Evolutionary conservation across 1,139 yeast genomes (phyloP).

Genomic region (Candida neerlandica): DNA sequence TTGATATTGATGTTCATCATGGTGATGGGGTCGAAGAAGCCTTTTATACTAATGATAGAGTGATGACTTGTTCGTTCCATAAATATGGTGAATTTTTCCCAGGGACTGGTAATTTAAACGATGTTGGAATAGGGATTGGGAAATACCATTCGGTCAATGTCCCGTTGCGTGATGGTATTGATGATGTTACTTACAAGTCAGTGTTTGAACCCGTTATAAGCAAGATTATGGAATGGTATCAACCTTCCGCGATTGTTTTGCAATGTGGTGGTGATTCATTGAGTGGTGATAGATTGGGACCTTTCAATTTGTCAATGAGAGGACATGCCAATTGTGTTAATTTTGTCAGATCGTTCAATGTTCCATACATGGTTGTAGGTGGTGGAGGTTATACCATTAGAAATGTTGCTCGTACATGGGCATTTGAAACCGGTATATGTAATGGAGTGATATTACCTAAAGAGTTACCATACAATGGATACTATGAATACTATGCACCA

Average conservation of each 20-base stretch:
- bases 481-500: conserved; percentile 96
- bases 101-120: conserved; percentile 89
- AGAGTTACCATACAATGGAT: conserved; percentile 93
- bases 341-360: conserved; percentile 79
- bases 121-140: conserved; percentile 85
- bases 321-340: conserved; percentile 97
- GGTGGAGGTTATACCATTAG: conserved; percentile 99
- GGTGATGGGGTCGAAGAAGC: conserved; percentile 99
- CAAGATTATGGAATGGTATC: conserved; percentile 85
- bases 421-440: conserved; percentile 87
- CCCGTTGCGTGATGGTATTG: conserved; percentile 93
- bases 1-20: conserved; percentile 95
- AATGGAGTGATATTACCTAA: conserved; percentile 78
- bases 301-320: conserved; percentile 85
- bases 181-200: conserved; percentile 88
- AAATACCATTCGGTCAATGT: conserved; percentile 86
- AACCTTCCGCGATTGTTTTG: conserved; percentile 90
- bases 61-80: conserved; percentile 95
- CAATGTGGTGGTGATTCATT: conserved; percentile 98
- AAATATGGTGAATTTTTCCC: conserved; percentile 97
- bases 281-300: conserved; percentile 91
- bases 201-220: conserved; percentile 86
- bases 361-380: conserved; percentile 92
- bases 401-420: conserved; percentile 95
- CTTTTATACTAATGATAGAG: conserved; percentile 91